phyloP scores from a whole-genome alignment of 257 asterid species.

The Apocynum venetum region DNA sequence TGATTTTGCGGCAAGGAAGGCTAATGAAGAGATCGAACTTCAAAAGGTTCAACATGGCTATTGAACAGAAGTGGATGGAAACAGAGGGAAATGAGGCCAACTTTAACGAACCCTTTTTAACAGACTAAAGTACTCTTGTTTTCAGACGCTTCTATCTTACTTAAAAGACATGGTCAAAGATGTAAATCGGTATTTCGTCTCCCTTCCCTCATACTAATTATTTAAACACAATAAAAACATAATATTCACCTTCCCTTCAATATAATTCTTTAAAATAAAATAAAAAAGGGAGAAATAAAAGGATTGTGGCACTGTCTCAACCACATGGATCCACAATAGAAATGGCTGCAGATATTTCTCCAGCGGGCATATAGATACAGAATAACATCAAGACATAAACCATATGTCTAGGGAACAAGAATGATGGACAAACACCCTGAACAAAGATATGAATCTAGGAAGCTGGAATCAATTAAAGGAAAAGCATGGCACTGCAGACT shows the following conservation, averaged over 20 bases:
- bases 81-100: too few relatives aligned
- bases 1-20: neutral
- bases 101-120: neutral
- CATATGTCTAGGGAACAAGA: neutral
- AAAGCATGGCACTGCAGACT: neutral
- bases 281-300: neutral
- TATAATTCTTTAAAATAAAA: too few relatives aligned
- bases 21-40: neutral
- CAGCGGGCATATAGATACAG: neutral
- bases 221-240: neutral
- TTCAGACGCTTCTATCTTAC: neutral
- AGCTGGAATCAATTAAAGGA: neutral
- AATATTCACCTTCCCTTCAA: neutral
- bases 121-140: neutral
- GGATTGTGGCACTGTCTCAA: neutral
- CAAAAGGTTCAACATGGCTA: neutral
- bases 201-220: neutral
- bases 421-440: neutral
- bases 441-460: neutral
- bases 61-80: too few relatives aligned
- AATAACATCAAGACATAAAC: too few relatives aligned
- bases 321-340: neutral
- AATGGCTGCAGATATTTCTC: neutral
- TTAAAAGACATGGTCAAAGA: neutral
- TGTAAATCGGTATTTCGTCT: neutral